Evolutionary conservation across 1,284 basidiomycete species (phyloP).

Genomic region (Trametes polyzona): DNA sequence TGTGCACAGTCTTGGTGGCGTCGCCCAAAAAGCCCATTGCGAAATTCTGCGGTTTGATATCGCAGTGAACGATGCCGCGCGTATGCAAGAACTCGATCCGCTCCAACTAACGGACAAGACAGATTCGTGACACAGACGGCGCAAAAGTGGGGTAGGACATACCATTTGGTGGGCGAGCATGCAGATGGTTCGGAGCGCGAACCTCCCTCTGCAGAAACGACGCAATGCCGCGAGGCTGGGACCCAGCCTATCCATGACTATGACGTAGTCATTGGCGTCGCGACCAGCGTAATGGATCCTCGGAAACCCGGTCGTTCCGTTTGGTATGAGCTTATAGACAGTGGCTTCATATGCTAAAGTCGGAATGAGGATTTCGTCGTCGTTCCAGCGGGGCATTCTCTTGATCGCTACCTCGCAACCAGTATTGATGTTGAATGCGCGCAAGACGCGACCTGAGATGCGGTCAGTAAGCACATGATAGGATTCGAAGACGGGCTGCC

Average conservation of each 20-base stretch:
- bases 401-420: too few species aligned
- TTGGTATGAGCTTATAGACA: too few species aligned
- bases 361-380: too few species aligned
- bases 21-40: constrained; percentile 19
- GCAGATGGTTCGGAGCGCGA: constrained; percentile 23
- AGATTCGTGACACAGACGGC: background rate
- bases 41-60: constrained; percentile 27
- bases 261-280: constrained; percentile 10
- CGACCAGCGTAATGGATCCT: constrained; percentile 13
- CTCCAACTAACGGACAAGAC: background rate
- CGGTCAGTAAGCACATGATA: too few species aligned
- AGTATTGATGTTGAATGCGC: too few species aligned
- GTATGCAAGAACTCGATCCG: constrained; percentile 9
- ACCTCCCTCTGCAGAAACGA: constrained; percentile 20
- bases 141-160: background rate
- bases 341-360: too few species aligned
- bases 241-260: constrained; percentile 27
- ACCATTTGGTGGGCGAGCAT: constrained; percentile 25
- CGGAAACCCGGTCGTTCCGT: too few species aligned
- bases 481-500: too few species aligned
- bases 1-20: constrained; percentile 7
- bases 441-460: too few species aligned
- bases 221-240: constrained; percentile 16
- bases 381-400: too few species aligned
- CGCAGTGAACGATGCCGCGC: constrained; percentile 22